Conservation (phyloP, 2,329 filamentous ascomycete genomes). For the Apiospora pterosperma region DNA sequence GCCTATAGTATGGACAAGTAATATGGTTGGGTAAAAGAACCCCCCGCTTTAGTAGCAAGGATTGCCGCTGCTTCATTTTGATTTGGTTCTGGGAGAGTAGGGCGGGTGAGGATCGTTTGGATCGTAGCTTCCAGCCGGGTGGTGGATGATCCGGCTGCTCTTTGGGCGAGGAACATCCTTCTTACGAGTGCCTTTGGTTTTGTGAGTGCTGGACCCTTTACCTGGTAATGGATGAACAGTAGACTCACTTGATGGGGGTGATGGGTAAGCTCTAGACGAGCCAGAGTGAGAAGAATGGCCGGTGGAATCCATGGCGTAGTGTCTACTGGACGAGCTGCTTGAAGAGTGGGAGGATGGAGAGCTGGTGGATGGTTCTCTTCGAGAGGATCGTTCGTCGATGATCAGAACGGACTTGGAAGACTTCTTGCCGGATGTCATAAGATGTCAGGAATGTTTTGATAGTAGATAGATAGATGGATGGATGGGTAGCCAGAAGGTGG, state of each 20-base stretch:
- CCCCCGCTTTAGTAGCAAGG: neutral
- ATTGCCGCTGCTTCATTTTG: neutral
- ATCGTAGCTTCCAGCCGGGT: neutral
- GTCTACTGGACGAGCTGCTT: neutral
- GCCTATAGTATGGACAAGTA: neutral
- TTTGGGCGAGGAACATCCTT: neutral
- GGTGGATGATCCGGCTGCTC: neutral
- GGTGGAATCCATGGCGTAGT: neutral
- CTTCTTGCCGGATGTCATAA: neutral
- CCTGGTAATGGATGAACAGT: neutral
- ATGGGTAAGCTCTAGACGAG: neutral
- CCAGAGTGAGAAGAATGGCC: neutral
- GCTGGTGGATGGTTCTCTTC: neutral
- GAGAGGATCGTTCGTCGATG: constrained; percentile 4
- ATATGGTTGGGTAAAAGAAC: neutral
- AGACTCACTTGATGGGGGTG: neutral
- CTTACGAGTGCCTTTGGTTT: neutral
- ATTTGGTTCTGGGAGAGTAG: neutral
- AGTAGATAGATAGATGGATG: neutral
- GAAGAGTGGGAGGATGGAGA: neutral
- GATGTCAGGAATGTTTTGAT: neutral
- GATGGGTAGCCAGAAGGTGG: no score
- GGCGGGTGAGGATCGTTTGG: neutral
- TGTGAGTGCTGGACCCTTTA: neutral
- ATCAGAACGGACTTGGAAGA: constrained; percentile 8